A percentile compares a stretch with the other conserved stretches of the same genome.
These are phyloP conservation scores for Thamnidium elegans DNA, from an alignment of 192 early-diverging fungal species.

Conservation along the genomic window DNA sequence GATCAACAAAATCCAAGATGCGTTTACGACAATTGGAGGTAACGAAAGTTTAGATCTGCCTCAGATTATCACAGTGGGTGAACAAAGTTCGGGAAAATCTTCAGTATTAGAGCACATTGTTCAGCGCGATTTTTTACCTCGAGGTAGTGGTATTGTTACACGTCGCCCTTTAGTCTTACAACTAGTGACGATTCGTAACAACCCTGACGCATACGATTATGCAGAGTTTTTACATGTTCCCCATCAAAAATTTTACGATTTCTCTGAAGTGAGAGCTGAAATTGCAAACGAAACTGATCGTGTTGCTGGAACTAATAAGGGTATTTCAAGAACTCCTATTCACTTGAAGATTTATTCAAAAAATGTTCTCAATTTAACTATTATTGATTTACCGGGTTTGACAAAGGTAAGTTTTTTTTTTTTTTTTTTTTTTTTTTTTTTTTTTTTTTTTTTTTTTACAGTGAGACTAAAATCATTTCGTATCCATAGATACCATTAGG, in stretches of 20 bases:
- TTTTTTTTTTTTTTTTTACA: background rate
- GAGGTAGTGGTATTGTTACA: slow-evolving; percentile 83
- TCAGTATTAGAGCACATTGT: slow-evolving; percentile 98
- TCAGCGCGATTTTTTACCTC: slow-evolving; percentile 92
- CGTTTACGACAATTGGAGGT: slow-evolving; percentile 69
- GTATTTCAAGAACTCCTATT: slow-evolving; percentile 70
- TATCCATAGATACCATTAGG: slow-evolving; percentile 25
- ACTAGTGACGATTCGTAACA: slow-evolving; percentile 53
- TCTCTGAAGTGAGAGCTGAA: slow-evolving; percentile 70
- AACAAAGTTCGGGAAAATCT: slow-evolving; percentile 86
- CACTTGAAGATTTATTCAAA: slow-evolving; percentile 75
- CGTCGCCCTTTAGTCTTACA: slow-evolving; percentile 77
- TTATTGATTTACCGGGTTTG: slow-evolving; percentile 79
- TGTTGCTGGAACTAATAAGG: slow-evolving; percentile 75
- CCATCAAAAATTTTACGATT: slow-evolving; percentile 70
- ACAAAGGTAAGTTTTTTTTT: slow-evolving; percentile 58
- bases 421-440: background rate
- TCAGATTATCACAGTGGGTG: slow-evolving; percentile 80
- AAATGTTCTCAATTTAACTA: slow-evolving; percentile 73
- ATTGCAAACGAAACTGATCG: slow-evolving; percentile 79
- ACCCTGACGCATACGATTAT: slow-evolving; percentile 35
- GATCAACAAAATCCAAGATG: slow-evolving; percentile 77
- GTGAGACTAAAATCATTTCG: background rate
- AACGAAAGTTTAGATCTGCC: slow-evolving; percentile 69
- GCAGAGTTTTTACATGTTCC: slow-evolving; percentile 73